These are phyloP conservation scores for Elongisporangium undulatum DNA, from an alignment of 352 stramenopile species.

Conservation along the genomic window DNA sequence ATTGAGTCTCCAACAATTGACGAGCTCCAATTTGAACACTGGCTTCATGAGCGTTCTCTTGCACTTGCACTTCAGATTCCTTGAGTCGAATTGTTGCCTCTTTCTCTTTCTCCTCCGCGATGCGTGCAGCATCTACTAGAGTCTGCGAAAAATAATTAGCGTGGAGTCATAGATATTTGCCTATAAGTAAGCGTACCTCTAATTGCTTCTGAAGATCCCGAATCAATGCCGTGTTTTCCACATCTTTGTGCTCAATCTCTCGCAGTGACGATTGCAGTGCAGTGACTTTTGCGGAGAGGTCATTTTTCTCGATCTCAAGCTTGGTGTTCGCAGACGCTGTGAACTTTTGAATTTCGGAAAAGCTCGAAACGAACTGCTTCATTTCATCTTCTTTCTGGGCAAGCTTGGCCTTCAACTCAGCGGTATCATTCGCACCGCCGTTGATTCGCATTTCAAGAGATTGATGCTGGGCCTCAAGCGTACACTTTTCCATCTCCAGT, in stretches of 20 bases:
- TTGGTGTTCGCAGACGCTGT: conserved; percentile 57
- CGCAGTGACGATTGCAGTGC: conserved; percentile 40
- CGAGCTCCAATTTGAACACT: conserved; percentile 60
- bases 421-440: conserved; percentile 24
- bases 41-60: conserved; percentile 48
- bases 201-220: conserved; percentile 48
- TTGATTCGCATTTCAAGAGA: conserved; percentile 44
- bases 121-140: conserved; percentile 17
- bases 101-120: conserved; percentile 31
- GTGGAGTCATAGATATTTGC: conserved; percentile 1
- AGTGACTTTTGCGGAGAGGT: conserved; percentile 58
- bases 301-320: conserved; percentile 63
- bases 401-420: conserved; percentile 53
- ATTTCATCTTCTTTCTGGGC: conserved; percentile 69
- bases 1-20: conserved; percentile 68
- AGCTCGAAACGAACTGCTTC: conserved; percentile 52
- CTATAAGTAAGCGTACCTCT: conserved; percentile 20
- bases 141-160: conserved; percentile 12
- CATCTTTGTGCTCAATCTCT: conserved; percentile 48
- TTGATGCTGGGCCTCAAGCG: conserved; percentile 48
- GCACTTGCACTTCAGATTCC: conserved; percentile 38
- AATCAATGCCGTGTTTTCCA: conserved; percentile 30
- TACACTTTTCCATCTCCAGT: conserved; percentile 62
- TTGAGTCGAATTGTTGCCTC: conserved; percentile 32
- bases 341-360: conserved; percentile 78